phyloP scores from a whole-genome alignment of 176 grass and related monocot genomes.

The Aegilops speltoides region DNA sequence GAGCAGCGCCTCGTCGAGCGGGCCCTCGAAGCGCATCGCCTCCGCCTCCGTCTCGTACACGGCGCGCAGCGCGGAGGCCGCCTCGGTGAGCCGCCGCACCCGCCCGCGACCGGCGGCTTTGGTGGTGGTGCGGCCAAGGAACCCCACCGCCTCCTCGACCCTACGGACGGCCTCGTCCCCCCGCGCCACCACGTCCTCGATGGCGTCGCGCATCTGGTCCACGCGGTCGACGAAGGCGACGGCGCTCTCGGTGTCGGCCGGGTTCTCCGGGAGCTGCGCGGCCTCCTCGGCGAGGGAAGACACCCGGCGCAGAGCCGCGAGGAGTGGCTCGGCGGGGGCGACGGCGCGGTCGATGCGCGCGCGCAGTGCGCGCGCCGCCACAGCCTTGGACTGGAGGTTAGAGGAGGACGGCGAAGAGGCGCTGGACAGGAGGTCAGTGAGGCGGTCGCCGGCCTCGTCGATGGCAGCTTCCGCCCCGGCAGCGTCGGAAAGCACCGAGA shows the following conservation, averaged over 20 bases:
- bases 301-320: slow-evolving; percentile 37
- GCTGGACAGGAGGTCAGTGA: slow-evolving; percentile 17
- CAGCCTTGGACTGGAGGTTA: slow-evolving; percentile 49
- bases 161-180: slow-evolving; percentile 48
- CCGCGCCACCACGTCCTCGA: slow-evolving; percentile 36
- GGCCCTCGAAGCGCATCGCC: slow-evolving; percentile 64
- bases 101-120: slow-evolving; percentile 47
- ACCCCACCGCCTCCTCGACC: slow-evolving; percentile 63
- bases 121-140: slow-evolving; percentile 63
- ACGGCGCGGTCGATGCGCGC: slow-evolving; percentile 56
- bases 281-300: slow-evolving; percentile 29
- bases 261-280: slow-evolving; percentile 20
- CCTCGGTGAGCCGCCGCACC: slow-evolving; percentile 46
- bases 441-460: slow-evolving; percentile 18
- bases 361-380: slow-evolving; percentile 37
- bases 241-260: slow-evolving; percentile 10
- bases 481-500: slow-evolving; percentile 32
- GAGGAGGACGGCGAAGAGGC: slow-evolving; percentile 29
- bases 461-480: slow-evolving; percentile 30
- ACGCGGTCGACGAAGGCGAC: slow-evolving; percentile 40
- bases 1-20: slow-evolving; percentile 59
- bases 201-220: slow-evolving; percentile 49
- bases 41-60: slow-evolving; percentile 62
- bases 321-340: slow-evolving; percentile 33
- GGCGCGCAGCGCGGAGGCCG: slow-evolving; percentile 40